Base-by-base conservation (phyloP, 306 rosid genomes). In the Cucumis melo region DNA sequence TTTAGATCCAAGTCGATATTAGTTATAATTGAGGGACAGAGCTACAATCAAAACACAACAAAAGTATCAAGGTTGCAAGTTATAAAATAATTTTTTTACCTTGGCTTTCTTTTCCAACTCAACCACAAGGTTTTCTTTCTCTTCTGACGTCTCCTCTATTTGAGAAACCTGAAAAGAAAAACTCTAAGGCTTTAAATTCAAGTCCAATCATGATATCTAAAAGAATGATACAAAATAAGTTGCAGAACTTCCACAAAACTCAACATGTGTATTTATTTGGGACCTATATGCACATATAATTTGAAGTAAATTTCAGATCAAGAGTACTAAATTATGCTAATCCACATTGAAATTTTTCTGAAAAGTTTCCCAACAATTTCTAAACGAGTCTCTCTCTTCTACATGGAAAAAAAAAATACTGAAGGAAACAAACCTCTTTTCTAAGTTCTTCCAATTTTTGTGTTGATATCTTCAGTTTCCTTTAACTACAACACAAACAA, bases 41-140 rank as follows among this genome's bases (percentile, higher is more conserved):
- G n/a, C n/a, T n/a, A n/a, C n/a, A n/a, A n/a, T n/a, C n/a, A n/a
- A n/a, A n/a, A n/a, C n/a, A n/a, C 85, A 94, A 73, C 60, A 80
- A 46, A 66, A 51, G 38, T 21, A 27, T 36, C 53, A 74, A 10
- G 12, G 34, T 59, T 59, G 46, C 53, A 54, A 55, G 60, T 32
- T 39, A 54, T 46, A 41, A 46, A 32, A 41, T 64, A 72, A 21
- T n/a, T 60, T 27, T 27, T 20, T 54, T 80, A 88, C 98, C 90
- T 85, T 84, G 44, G 95, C 88, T 83, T 89, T 84, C 75, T 88
- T 88, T 81, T 91, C 91, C 74, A 93, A 88, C 60, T 88, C 89
- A 66, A 65, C 29, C 77, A 87, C 86, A 75, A 71, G 80, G 39
- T 57, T 71, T 38, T 67, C 81, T 57, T 83, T 85, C 73, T 85